Percentiles rank a stretch among this genome's conserved stretches.
Evolutionary conservation across 768 basidiomycete genomes (phyloP).

Genomic region (Phylloporus sp.): DNA sequence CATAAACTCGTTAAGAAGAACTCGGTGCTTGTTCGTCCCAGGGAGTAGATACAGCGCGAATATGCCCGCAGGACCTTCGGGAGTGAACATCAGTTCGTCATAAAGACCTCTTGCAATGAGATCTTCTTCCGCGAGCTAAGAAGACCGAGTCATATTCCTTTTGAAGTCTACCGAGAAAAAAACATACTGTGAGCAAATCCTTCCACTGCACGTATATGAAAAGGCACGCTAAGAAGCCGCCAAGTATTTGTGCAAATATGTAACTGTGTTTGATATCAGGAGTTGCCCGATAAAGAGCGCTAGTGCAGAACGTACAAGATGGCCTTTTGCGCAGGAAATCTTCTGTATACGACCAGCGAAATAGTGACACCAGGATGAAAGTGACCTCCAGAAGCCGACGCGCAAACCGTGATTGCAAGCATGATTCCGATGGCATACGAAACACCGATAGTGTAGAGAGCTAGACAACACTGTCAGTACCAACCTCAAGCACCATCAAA

Average conservation of each 20-base stretch:
- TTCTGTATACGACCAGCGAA: conserved; percentile 46
- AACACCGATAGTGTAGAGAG: conserved; percentile 53
- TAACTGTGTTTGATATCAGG: conserved; percentile 43
- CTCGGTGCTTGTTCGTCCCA: conserved; percentile 28
- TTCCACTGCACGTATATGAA: conserved; percentile 62
- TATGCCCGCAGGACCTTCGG: conserved; percentile 34
- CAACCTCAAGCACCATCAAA: not conserved
- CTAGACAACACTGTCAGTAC: conserved; percentile 27
- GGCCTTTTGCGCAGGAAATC: conserved; percentile 52
- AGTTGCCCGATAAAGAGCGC: not conserved
- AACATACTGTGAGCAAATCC: conserved; percentile 43
- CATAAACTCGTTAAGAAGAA: conserved; percentile 39
- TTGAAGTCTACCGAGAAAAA: conserved; percentile 40
- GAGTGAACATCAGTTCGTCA: conserved; percentile 33
- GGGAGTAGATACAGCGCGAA: conserved; percentile 37
- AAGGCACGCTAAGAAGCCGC: conserved; percentile 59
- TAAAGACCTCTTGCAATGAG: conserved; percentile 28
- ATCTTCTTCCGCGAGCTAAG: conserved; percentile 25
- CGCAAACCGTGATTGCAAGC: conserved; percentile 51
- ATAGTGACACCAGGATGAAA: conserved; percentile 65
- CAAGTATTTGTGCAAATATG: conserved; percentile 62
- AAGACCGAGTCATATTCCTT: not conserved
- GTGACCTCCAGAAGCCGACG: conserved; percentile 57
- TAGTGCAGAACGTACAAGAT: conserved; percentile 36
- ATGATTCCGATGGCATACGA: conserved; percentile 59